phyloP scores from a whole-genome alignment of 805 yeast genomes.

The Ogataea wickerhamii region DNA sequence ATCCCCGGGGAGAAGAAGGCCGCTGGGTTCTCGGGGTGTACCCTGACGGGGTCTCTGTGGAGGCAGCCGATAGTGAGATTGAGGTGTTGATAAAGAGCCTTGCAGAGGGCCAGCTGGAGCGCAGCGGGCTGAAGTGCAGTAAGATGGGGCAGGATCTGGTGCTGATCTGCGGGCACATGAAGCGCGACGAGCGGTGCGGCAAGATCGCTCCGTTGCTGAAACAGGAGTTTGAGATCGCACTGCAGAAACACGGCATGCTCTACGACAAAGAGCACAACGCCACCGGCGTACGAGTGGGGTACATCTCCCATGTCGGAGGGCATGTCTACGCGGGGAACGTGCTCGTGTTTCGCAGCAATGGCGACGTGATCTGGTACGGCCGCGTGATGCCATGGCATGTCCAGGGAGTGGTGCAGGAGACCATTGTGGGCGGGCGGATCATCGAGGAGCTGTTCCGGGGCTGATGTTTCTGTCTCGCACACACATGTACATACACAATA shows the following conservation, averaged over 20 bases:
- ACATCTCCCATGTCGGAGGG: constrained; percentile 78
- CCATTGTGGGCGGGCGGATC: constrained; percentile 46
- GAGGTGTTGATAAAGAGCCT: constrained; percentile 42
- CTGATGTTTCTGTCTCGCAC: constrained; percentile 1
- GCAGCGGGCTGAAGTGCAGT: constrained; percentile 6
- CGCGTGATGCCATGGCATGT: constrained; percentile 62
- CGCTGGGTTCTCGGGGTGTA: constrained; percentile 29
- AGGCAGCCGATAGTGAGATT: constrained; percentile 28
- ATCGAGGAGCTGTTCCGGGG: constrained; percentile 60
- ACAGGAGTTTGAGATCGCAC: constrained; percentile 46
- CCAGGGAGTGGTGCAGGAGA: constrained; percentile 59
- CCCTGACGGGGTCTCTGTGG: constrained; percentile 50
- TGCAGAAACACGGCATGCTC: constrained; percentile 34
- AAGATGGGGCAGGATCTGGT: constrained; percentile 33
- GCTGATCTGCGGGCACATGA: constrained; percentile 62
- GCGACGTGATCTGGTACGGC: constrained; percentile 69
- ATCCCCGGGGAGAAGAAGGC: constrained; percentile 22
- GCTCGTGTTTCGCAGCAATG: constrained; percentile 45
- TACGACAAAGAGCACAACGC: constrained; percentile 15
- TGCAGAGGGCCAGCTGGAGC: constrained; percentile 15
- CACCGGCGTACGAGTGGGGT: constrained; percentile 38
- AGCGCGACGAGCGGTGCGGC: constrained; percentile 68
- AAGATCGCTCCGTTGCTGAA: constrained; percentile 54
- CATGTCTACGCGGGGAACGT: constrained; percentile 86
- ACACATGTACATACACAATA: no score